Evolutionary conservation across 306 rosid species (phyloP).

Genomic region (Cicer chorassanicum): DNA sequence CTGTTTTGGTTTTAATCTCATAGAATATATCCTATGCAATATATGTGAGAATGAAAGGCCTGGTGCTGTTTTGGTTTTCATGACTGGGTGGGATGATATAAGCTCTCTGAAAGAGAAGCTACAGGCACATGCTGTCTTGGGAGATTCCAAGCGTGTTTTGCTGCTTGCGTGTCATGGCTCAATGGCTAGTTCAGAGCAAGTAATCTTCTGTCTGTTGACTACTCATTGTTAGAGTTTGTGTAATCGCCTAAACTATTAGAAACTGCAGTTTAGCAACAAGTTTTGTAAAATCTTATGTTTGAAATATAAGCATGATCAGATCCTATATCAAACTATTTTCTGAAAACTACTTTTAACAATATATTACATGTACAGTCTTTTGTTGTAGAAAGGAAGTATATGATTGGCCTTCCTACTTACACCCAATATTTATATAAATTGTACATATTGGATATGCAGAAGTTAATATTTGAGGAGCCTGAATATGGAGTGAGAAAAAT

Average conservation of each 20-base stretch:
- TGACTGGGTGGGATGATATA: conserved; percentile 99
- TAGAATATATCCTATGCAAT: conserved; percentile 72
- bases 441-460: conserved; percentile 64
- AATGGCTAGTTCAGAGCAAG: conserved; percentile 96
- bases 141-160: conserved; percentile 73
- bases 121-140: conserved; percentile 69
- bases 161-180: conserved; percentile 94
- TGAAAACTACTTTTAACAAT: conserved; percentile 27
- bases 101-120: conserved; percentile 86
- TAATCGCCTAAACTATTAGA: not conserved
- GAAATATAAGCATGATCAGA: not conserved
- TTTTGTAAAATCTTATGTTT: conserved; percentile 17
- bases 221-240: conserved; percentile 26
- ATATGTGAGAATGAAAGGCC: conserved; percentile 82
- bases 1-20: conserved; percentile 83
- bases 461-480: conserved; percentile 84
- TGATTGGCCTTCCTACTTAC: conserved; percentile 30
- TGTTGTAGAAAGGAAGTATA: conserved; percentile 9
- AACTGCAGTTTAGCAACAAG: not conserved
- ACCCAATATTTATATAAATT: conserved; percentile 36
- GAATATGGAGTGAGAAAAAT: conserved; percentile 83
- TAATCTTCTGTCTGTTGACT: conserved; percentile 46
- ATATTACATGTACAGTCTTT: conserved; percentile 10
- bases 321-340: conserved; percentile 1
- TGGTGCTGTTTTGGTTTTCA: conserved; percentile 92